phyloP scores from a whole-genome alignment of 331 rosid genomes.

The Acacia concinna region DNA sequence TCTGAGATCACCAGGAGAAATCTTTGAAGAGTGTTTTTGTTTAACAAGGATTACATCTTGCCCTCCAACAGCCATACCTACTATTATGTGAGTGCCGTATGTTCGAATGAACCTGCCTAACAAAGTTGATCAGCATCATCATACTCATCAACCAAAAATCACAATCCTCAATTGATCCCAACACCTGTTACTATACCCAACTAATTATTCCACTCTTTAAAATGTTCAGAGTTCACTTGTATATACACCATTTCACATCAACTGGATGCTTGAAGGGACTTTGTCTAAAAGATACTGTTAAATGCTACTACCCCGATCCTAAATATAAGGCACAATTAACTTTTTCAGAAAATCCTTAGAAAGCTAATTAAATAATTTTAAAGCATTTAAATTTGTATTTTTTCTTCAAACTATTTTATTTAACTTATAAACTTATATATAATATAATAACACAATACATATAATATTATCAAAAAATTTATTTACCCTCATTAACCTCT shows the following conservation, averaged over 20 bases:
- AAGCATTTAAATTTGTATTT: too few relatives aligned
- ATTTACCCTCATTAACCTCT: too few relatives aligned
- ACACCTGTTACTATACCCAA: slow-evolving; percentile 3
- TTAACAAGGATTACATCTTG: slow-evolving; percentile 85
- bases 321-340: too few relatives aligned
- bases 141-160: slow-evolving; percentile 29
- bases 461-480: too few relatives aligned
- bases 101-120: slow-evolving; percentile 88
- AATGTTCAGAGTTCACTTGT: neutral
- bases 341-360: too few relatives aligned
- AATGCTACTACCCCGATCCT: too few relatives aligned
- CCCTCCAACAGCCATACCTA: slow-evolving; percentile 96
- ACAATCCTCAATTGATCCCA: slow-evolving; percentile 7
- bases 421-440: too few relatives aligned
- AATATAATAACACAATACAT: too few relatives aligned
- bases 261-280: slow-evolving; percentile 1
- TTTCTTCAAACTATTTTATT: too few relatives aligned
- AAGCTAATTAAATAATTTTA: too few relatives aligned
- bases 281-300: slow-evolving; percentile 8
- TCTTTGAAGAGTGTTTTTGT: slow-evolving; percentile 77
- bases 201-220: slow-evolving; percentile 17
- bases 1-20: slow-evolving; percentile 79
- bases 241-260: neutral
- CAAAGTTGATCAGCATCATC: slow-evolving; percentile 55
- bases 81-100: slow-evolving; percentile 86